Base-by-base conservation (phyloP, 2,329 filamentous ascomycete species). In the Trichoderma harzianum region DNA sequence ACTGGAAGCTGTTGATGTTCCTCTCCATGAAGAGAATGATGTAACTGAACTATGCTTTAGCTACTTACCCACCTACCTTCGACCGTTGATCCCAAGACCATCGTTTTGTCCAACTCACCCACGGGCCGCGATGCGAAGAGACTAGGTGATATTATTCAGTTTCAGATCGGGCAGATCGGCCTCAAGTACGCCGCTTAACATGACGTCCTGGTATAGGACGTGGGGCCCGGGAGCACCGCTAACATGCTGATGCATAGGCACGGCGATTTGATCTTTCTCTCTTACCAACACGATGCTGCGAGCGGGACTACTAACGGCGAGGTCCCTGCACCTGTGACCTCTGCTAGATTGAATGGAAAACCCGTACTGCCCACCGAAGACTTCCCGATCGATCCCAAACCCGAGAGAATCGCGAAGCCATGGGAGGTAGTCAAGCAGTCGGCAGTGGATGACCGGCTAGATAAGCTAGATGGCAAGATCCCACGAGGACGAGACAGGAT, bases 391-490 rank as follows among this genome's bases (percentile, higher is more conserved):
- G 87, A 89, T 73, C 88, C 90, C 63, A 97, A 96, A 75, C 93
- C 94, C 0, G 79, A 83, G 72, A 78, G 79, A 60, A 82, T 83
- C 73, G 76, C 79, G 32, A 79, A 81, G 60, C 82, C 82, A 7
- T 98, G 96, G 96, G 96, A 99, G 78, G 89, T 92, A 10, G 92
- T 98, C 18, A 90, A 90, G 78, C 96, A 99, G 83, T 97, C 95
- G 3, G 86, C 91, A 2, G 86, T 99, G 11, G 97, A 99, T 79
- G 91, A 99, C 79, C 86, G 88, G 70, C 84, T 99, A 78, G 96
- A 99, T 82, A 93, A 90, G 82, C 88, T 91, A 75, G 92, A 96
- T 85, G 96, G 96, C 75, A 99, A 97, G 84, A 97, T 98, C 66
- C 84, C 89, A 24, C 87, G 95, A 74, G 88, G 88, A 73, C 87